Evolutionary conservation across 208 protist species (phyloP), one percentile per base, ranked within the genome.

Genomic region (Leptomonas pyrrhocoris): DNA sequence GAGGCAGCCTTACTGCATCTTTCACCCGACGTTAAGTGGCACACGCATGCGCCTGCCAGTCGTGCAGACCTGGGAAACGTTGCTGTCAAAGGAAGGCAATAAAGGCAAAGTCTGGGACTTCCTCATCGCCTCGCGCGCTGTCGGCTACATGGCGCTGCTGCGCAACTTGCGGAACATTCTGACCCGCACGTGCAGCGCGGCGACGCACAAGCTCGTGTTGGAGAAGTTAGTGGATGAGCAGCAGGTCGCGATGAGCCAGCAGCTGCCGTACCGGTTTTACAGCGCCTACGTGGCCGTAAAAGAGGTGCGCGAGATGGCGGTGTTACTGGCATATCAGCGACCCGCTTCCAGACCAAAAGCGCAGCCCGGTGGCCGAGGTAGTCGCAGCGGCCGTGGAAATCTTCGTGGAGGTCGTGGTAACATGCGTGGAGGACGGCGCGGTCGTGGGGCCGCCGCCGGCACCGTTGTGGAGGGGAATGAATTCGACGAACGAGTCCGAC

Each of bases 61-160:
- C 0, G 90, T 94, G 27, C 78, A 85, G 36, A 98, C 96, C 8
- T 99, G 98, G 97, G 96, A 99, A 58, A 97, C 89, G 12, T 70
- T 80, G 49, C 55, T 98, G 1, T 80, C 96, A 2, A 76, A 76
- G 18, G 59, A 82, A 48, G 98, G 98, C 53, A 98, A 99, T 80
- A 87, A 43, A 1, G 83, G 85, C 12, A 36, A 30, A 7, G 93
- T 96, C 4, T 99, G 98, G 96, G 92, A 98, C 68, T 69, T 75
- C 27, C 80, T 98, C 13, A 75, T 98, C n/a, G 82, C 83, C 42
- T 21, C 69, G 9, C 69, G 88, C 11, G 80, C 90, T 50, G 78
- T 99, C 19, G 95, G 97, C 15, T 98, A 98, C 77, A 98, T 98
- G 95, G 97, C 96, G 23, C 96, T 97, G 77, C 79, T 99, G 51